Base-by-base conservation (phyloP, 305 asterid genomes). In the Fraxinus baroniana region DNA sequence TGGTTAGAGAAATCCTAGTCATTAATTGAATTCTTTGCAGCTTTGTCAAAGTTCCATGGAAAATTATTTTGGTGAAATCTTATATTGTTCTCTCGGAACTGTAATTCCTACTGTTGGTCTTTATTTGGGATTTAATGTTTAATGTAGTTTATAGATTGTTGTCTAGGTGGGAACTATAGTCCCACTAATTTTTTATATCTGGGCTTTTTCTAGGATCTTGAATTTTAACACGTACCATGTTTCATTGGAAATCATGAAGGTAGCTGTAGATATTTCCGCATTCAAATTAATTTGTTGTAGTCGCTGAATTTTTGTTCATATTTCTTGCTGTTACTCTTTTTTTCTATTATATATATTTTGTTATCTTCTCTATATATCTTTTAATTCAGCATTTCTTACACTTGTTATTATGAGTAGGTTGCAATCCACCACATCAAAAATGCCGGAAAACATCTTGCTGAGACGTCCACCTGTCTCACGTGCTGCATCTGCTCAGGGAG, bases 381-480 rank as follows among this genome's bases (percentile, higher is more conserved):
- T 64, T 80, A 7, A 44, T 30, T 37, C 68, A 73, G 78, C 22
- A 20, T 37, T 79, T 81, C 88, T 74, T 82, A 74, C 18, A 60
- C 73, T 82, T 26, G 30, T 76, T 83, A 72, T 57, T 78, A 82
- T 81, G 78, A 79, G 26, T 83, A 93, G 99, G 91, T 82, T 78
- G 82, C 80, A 79, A 66, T 62, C 89, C 32, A 78, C 88, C 81
- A 84, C 86, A 52, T 79, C 89, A 62, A 91, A 89, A 84, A 92
- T 89, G 75, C 89, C 90, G 15, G 98, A 94, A 82, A 93, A 91
- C 85, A 87, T 92, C 79, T 90, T 92, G 89, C 91, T 93, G 88
- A 92, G 95, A 85, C 97, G 95, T 77, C 98, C 97, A 32, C 94
- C 98, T 17, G 92, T 89, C 62, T 81, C 95, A 66, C 91, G 90